Percentiles rank a stretch among this genome's conserved stretches.
phyloP scores from a whole-genome alignment of 768 basidiomycete species.

The Termitomyces heimii region DNA sequence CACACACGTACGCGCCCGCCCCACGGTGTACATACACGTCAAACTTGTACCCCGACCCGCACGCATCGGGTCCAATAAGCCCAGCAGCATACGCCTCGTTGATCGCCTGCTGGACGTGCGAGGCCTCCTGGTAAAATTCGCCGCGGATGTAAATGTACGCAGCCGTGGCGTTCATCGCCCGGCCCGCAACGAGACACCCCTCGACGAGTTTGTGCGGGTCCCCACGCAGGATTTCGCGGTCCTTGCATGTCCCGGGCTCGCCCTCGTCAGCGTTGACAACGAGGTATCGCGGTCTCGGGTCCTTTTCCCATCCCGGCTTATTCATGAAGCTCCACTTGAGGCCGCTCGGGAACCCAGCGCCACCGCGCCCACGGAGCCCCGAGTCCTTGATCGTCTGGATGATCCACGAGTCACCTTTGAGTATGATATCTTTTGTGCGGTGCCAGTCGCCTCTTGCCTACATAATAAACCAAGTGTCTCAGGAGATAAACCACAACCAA shows the following conservation, averaged over 20 bases:
- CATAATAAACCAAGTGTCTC: no score
- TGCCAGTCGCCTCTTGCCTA: constrained; percentile 92
- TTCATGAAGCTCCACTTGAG: constrained; percentile 99
- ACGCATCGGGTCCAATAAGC: constrained; percentile 84
- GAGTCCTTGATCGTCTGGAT: constrained; percentile 96
- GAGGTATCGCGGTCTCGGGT: constrained; percentile 90
- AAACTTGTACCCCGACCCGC: constrained; percentile 90
- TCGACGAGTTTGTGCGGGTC: constrained; percentile 99
- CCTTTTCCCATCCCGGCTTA: constrained; percentile 98
- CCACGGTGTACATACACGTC: constrained; percentile 99
- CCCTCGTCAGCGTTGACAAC: constrained; percentile 99
- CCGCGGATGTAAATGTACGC: constrained; percentile 99
- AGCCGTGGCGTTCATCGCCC: constrained; percentile 94
- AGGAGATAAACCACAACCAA: not conserved
- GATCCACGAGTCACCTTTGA: constrained; percentile 96
- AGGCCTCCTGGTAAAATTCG: constrained; percentile 94
- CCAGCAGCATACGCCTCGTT: constrained; percentile 90
- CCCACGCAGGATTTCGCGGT: constrained; percentile 95
- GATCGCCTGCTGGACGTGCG: constrained; percentile 93
- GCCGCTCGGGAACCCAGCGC: constrained; percentile 95
- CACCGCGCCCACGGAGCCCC: constrained; percentile 91
- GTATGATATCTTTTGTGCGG: constrained; percentile 90
- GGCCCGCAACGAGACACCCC: constrained; percentile 94
- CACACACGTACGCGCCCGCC: constrained; percentile 97
- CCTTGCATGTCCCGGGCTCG: constrained; percentile 98